Evolutionary conservation across 768 basidiomycete species (phyloP), one percentile per base, ranked within the genome.

Genomic region (Dendrothele bispora): DNA sequence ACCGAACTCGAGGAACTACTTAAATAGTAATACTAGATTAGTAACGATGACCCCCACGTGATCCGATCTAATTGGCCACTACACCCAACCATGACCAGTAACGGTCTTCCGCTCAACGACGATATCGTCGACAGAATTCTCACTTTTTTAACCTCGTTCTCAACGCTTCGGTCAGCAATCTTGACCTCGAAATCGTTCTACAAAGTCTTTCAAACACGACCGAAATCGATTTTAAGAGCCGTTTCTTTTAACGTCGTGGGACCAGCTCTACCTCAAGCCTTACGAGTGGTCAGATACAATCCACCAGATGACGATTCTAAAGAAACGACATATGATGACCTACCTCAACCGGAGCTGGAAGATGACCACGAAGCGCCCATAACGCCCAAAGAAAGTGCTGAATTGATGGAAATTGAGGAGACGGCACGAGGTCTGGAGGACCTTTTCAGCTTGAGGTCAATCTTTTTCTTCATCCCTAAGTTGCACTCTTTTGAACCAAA

Each of bases 201-300:
- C 50, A 35, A 30, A 8, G 48, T 62, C 14, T 66, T 56, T 41
- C 34, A 52, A 24, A 51, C 41, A 3, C 60, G 59, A 29, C 56
- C 55, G 26, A 55, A 59, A 34, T 58, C 56, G 26, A 51, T 61
- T 28, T 43, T 57, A 3, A 54, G 57, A 7, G 54, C 55, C 5
- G 59, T 66, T 17, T 57, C 62, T 4, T 61, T 56, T 35, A 64
- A 62, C 29, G 36, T 58, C 6, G 54, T 59, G 5, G 63, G 64
- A 2, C 54, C 59, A 8, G 56, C 55, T 4, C 47, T 64, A 30
- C 60, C 64, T 30, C 55, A 61, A 37, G 61, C 61, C 1, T 30
- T 66, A 27, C 47, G 54, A 1, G 30, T 63, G 5, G 24, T 55
- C n/a, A 46, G 55, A 14, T 55, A 49, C 38, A 37, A 41, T 37